phyloP scores from a whole-genome alignment of 257 asterid species.

The Plantago major region DNA sequence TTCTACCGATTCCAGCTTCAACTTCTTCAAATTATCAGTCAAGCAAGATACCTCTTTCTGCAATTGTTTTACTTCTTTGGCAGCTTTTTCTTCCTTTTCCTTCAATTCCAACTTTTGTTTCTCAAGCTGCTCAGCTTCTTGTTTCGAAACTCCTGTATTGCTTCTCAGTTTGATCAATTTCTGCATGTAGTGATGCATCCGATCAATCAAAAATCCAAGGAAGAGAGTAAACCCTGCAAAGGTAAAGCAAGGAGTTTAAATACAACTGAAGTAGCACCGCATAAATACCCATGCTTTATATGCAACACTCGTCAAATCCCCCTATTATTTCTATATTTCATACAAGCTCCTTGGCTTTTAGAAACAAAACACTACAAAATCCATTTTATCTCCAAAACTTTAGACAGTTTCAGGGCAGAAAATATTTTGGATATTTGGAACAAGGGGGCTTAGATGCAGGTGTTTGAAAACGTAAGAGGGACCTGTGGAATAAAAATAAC shows the following conservation, averaged over 20 bases:
- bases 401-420: too few species aligned
- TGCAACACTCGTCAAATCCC: too few species aligned
- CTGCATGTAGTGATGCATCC: conserved; percentile 82
- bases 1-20: conserved; percentile 47
- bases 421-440: too few species aligned
- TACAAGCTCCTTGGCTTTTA: too few species aligned
- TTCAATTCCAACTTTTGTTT: conserved; percentile 58
- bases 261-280: background rate
- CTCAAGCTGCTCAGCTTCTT: conserved; percentile 65
- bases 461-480: too few species aligned
- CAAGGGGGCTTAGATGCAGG: too few species aligned
- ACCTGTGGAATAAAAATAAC: too few species aligned
- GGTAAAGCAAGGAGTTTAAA: conserved; percentile 9
- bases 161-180: conserved; percentile 56
- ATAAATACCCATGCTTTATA: too few species aligned
- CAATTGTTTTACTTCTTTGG: conserved; percentile 42
- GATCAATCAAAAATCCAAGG: conserved; percentile 79
- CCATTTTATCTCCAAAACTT: too few species aligned
- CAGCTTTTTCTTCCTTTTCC: conserved; percentile 63
- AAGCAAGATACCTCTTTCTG: conserved; percentile 49
- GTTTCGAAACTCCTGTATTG: conserved; percentile 53
- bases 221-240: conserved; percentile 72
- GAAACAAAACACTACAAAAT: too few species aligned
- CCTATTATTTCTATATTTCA: too few species aligned
- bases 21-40: conserved; percentile 54